Base-by-base conservation (phyloP, 768 basidiomycete species). In the Leccinum variicolor region DNA sequence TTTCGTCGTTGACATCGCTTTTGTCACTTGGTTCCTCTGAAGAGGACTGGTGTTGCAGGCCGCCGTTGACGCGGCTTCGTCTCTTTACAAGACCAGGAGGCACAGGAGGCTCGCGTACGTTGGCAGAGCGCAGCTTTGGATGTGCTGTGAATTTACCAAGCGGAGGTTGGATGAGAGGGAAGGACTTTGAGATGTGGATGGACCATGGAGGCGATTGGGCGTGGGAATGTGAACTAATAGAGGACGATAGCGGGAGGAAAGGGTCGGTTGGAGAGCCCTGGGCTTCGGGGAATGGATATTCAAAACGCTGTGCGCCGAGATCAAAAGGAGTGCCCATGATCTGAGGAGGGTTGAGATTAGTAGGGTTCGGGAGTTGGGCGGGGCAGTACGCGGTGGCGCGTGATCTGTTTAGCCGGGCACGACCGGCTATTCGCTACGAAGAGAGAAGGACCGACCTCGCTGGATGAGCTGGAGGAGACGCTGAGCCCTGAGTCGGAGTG, bases 251-350 rank as follows among this genome's bases (percentile, higher is more conserved):
- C 3, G 70, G 66, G 1, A 58, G 29, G 50, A 68, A 70, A 0
- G 62, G 54, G 58, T 72, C 71, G 6, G 64, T 67, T 9, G 71
- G 66, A 0, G 72, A 64, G 55, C 61, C 63, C 64, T 72, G 72
- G 46, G 68, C 55, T 13, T 62, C 52, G 55, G 71, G 71, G 49
- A 72, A 72, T 0, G 71, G 71, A 47, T 72, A 72, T 52, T 72
- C 71, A 62, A 70, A 72, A 26, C 68, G 71, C 19, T 58, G 70
- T 21, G 71, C 60, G 41, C 71, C 72, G 45, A 70, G 64, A 65
- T 73, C 71, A 53, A 72, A 72, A 9, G 71, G 71, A 0, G 71
- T 72, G 50, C 71, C 63, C 58, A 73, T 67, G 55, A 72, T 73
- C 71, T 72, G 53, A 41, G 31, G 43, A 43, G 50, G 39, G 26